These are phyloP conservation scores for Coemansia sp. DNA, from an alignment of 371 early-diverging fungal species.

Conservation along the genomic window DNA sequence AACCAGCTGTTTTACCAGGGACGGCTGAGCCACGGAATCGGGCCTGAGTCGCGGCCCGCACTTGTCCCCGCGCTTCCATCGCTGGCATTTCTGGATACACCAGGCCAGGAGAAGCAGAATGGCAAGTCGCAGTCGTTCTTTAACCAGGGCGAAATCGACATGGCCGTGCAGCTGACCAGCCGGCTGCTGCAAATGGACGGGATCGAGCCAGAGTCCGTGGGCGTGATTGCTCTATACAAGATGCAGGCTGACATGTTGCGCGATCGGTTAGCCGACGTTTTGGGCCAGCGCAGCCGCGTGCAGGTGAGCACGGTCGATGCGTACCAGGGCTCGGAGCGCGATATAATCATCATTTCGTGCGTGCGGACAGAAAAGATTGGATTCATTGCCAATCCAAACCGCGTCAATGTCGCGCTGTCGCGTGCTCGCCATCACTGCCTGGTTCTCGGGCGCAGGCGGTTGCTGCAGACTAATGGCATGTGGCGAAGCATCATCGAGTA, in stretches of 20 bases:
- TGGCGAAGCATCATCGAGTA: conserved; percentile 43
- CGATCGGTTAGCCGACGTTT: conserved; percentile 22
- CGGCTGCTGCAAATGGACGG: conserved; percentile 16
- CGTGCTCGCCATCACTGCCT: conserved; percentile 50
- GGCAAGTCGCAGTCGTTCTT: conserved; percentile 48
- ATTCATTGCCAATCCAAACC: conserved; percentile 49
- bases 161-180: conserved; percentile 32
- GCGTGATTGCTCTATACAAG: conserved; percentile 52
- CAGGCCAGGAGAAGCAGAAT: conserved; percentile 40
- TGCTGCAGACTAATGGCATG: conserved; percentile 40
- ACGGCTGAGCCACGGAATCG: conserved; percentile 61
- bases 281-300: conserved; percentile 25
- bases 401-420: conserved; percentile 54
- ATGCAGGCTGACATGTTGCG: conserved; percentile 45
- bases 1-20: conserved; percentile 78
- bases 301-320: conserved; percentile 73
- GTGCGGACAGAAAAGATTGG: conserved; percentile 56
- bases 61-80: conserved; percentile 64
- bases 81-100: conserved; percentile 68
- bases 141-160: conserved; percentile 47
- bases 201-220: conserved; percentile 32
- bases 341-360: conserved; percentile 65
- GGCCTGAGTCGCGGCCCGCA: conserved; percentile 55
- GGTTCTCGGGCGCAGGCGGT: conserved; percentile 21
- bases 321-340: conserved; percentile 77